These are phyloP conservation scores for Stevia rebaudiana DNA, from an alignment of 140 eudicot species.

Conservation along the genomic window DNA sequence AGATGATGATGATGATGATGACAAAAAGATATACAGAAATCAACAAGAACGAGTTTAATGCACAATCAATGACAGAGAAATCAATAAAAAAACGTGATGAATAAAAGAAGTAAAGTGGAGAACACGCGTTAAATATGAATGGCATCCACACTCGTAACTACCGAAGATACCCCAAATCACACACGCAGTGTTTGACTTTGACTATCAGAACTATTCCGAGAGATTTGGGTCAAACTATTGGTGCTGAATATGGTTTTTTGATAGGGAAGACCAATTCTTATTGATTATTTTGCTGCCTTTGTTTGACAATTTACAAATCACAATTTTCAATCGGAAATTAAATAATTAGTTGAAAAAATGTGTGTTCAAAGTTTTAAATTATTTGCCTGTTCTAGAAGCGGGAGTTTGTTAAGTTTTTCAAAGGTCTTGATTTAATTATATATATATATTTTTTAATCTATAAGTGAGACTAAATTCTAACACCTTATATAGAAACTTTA, in stretches of 20 bases:
- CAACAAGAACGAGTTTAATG: background rate
- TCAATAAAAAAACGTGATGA: constrained; percentile 21
- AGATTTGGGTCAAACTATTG: constrained; percentile 9
- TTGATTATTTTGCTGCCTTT: constrained; percentile 13
- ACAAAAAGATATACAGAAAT: background rate
- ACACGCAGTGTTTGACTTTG: constrained; percentile 29
- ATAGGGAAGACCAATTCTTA: constrained; percentile 6
- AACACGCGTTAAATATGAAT: constrained; percentile 7
- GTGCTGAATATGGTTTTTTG: constrained; percentile 2
- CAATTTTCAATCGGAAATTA: background rate
- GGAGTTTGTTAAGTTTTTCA: too few species aligned
- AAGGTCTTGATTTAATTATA: too few species aligned
- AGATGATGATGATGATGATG: constrained; percentile 1
- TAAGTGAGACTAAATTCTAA: too few species aligned
- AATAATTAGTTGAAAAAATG: background rate
- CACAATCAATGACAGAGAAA: constrained; percentile 10
- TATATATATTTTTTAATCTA: too few species aligned
- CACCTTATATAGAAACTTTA: too few species aligned
- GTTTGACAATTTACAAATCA: background rate
- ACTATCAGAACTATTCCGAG: constrained; percentile 1
- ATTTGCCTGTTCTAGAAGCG: constrained; percentile 18
- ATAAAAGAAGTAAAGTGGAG: constrained; percentile 13
- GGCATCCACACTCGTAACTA: constrained; percentile 15
- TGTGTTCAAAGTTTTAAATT: background rate
- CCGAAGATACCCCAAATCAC: background rate